Percentiles rank a stretch among this genome's conserved stretches.
These are phyloP conservation scores for Boletus sp. DNA, from an alignment of 1,284 basidiomycete species.

Conservation along the genomic window DNA sequence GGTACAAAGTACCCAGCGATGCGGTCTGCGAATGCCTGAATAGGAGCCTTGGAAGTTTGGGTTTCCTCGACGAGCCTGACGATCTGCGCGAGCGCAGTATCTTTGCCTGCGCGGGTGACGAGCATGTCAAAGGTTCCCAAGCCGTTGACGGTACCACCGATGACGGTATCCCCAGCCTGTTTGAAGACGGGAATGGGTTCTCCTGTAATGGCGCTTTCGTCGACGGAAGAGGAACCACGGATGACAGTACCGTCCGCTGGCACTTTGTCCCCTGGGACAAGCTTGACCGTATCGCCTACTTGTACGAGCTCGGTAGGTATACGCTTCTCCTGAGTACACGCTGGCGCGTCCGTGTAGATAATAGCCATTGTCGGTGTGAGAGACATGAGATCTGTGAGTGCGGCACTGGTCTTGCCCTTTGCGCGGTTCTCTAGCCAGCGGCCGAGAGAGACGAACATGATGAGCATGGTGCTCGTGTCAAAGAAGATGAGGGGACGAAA, in stretches of 20 bases:
- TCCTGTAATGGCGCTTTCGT: conserved; percentile 97
- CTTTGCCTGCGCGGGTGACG: conserved; percentile 92
- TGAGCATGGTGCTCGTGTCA: conserved; percentile 98
- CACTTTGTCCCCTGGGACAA: conserved; percentile 95
- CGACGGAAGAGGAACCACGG: conserved; percentile 81
- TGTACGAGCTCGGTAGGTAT: conserved; percentile 94
- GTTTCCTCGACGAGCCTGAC: conserved; percentile 97
- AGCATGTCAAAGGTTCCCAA: conserved; percentile 94
- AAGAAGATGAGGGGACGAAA: conserved; percentile 91
- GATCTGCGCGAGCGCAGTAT: conserved; percentile 94
- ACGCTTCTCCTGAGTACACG: conserved; percentile 80
- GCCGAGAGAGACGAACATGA: conserved; percentile 95
- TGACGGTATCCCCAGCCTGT: conserved; percentile 76
- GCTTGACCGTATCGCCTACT: conserved; percentile 89
- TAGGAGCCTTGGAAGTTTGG: conserved; percentile 96
- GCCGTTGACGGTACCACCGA: conserved; percentile 97
- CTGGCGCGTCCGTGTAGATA: conserved; percentile 83
- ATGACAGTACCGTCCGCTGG: conserved; percentile 93
- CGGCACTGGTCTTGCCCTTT: conserved; percentile 95
- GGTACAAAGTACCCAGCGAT: conserved; percentile 97
- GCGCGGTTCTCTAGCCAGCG: conserved; percentile 95
- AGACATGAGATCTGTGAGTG: conserved; percentile 93
- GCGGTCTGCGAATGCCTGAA: conserved; percentile 94
- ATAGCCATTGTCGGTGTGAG: conserved; percentile 93
- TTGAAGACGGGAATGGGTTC: conserved; percentile 92